Conservation (phyloP, 2,329 filamentous ascomycete species). For the Curvularia sp. region DNA sequence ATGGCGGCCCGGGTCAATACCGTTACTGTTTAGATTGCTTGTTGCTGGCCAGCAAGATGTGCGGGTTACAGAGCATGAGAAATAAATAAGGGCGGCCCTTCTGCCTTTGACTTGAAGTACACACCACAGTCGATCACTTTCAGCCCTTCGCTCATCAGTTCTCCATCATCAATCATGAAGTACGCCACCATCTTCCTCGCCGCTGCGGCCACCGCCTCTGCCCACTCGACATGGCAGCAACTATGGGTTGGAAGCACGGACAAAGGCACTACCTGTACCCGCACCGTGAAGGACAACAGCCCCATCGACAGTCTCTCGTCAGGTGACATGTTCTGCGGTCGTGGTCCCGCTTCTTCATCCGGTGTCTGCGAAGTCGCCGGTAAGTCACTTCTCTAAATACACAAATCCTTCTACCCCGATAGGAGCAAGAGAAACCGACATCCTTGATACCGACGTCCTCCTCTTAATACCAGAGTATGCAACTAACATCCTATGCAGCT, state of each 20-base stretch:
- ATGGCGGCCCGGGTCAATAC: conserved; percentile 22
- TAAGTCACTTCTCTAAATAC: conserved; percentile 20
- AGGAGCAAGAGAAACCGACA: neutral
- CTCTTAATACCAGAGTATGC: neutral
- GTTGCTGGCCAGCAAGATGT: neutral
- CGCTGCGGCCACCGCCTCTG: conserved; percentile 44
- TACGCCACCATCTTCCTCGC: conserved; percentile 43
- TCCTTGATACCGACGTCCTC: neutral
- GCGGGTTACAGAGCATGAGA: neutral
- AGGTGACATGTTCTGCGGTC: conserved; percentile 49
- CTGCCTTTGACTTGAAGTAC: neutral
- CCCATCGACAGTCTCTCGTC: conserved; percentile 42
- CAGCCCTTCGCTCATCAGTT: neutral
- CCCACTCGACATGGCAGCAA: conserved; percentile 51
- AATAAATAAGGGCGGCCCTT: conserved; percentile 23
- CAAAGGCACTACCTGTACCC: conserved; percentile 39
- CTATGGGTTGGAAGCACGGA: conserved; percentile 49
- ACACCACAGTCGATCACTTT: neutral
- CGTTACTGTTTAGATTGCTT: conserved; percentile 24
- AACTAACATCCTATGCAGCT: conserved; percentile 34
- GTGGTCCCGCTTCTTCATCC: conserved; percentile 34
- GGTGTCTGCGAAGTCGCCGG: conserved; percentile 47
- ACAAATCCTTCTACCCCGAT: neutral
- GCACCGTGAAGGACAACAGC: conserved; percentile 48
- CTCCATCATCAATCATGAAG: conserved; percentile 34